Evolutionary conservation across 2,329 filamentous ascomycete species (phyloP).

Genomic region (Apiospora pterosperma): DNA sequence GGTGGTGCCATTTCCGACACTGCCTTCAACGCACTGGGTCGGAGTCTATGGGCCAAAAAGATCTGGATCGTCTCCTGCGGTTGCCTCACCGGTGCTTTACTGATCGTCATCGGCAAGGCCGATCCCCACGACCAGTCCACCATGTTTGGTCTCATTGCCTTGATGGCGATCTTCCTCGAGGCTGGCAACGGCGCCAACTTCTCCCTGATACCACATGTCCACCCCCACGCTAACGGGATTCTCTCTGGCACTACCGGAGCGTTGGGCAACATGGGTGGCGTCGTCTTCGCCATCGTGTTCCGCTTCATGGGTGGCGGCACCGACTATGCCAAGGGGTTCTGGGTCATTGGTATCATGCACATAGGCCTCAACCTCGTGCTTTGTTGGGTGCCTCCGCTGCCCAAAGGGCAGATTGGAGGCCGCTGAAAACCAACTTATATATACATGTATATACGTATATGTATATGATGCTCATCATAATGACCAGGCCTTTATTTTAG

Average conservation of each 20-base stretch:
- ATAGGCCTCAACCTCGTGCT: conserved; percentile 67
- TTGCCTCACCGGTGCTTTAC: conserved; percentile 54
- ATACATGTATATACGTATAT: not conserved
- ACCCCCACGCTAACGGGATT: conserved; percentile 75
- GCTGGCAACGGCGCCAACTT: conserved; percentile 86
- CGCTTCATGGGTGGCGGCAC: conserved; percentile 62
- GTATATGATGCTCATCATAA: not conserved
- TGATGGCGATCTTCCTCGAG: conserved; percentile 79
- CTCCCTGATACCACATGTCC: conserved; percentile 80
- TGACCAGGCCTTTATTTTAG: too few relatives aligned
- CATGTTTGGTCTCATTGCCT: conserved; percentile 74
- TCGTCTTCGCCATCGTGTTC: conserved; percentile 82
- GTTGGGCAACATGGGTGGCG: conserved; percentile 78
- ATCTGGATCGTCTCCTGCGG: conserved; percentile 63
- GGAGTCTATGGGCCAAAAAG: conserved; percentile 41
- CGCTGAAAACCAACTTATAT: conserved; percentile 19
- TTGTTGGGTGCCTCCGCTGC: conserved; percentile 51
- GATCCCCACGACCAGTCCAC: conserved; percentile 59
- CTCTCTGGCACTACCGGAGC: conserved; percentile 78
- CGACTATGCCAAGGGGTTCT: conserved; percentile 68
- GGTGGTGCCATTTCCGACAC: conserved; percentile 57
- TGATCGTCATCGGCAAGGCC: conserved; percentile 60
- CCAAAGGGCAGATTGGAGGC: conserved; percentile 49
- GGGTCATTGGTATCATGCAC: conserved; percentile 77
- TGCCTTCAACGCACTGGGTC: conserved; percentile 37